Evolutionary conservation across 805 yeast genomes (phyloP).

Genomic region (Priceomyces haplophilus): DNA sequence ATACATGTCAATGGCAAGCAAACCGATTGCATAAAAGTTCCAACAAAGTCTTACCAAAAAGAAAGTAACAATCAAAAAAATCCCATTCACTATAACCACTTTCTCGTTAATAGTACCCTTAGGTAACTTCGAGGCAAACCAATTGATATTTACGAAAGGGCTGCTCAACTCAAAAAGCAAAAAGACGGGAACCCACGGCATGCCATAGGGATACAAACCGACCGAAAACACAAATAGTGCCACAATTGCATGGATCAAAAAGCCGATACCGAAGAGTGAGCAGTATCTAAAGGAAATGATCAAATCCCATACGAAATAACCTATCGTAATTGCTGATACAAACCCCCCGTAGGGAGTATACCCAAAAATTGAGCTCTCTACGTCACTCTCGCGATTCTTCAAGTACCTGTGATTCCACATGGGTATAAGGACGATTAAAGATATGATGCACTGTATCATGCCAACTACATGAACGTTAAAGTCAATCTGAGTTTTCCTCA

Average conservation of each 20-base stretch:
- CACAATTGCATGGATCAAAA: slow-evolving; percentile 77
- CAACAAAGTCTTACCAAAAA: slow-evolving; percentile 77
- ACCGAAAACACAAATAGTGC: slow-evolving; percentile 70
- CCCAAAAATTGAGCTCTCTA: slow-evolving; percentile 50
- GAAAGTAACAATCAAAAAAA: slow-evolving; percentile 63
- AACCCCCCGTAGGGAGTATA: slow-evolving; percentile 73
- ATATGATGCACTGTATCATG: slow-evolving; percentile 73
- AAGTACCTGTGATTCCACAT: slow-evolving; percentile 57
- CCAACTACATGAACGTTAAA: slow-evolving; percentile 91
- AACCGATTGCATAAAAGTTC: slow-evolving; percentile 74
- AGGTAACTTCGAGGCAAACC: slow-evolving; percentile 83
- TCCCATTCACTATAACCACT: slow-evolving; percentile 66
- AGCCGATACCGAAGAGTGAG: slow-evolving; percentile 74
- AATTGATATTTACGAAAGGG: slow-evolving; percentile 91
- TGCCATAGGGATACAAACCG: slow-evolving; percentile 68
- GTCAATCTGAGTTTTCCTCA: slow-evolving; percentile 53
- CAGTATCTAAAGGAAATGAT: slow-evolving; percentile 62
- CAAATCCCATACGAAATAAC: slow-evolving; percentile 92
- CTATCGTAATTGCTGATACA: slow-evolving; percentile 67
- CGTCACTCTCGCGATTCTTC: slow-evolving; percentile 36
- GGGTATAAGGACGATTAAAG: slow-evolving; percentile 59
- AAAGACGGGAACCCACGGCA: slow-evolving; percentile 79
- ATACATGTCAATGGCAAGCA: slow-evolving; percentile 48
- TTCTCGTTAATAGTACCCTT: slow-evolving; percentile 56
- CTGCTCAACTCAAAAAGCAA: slow-evolving; percentile 84